Conservation (phyloP, 192 early-diverging fungal genomes). For the Gaertneriomyces semiglobifer region DNA sequence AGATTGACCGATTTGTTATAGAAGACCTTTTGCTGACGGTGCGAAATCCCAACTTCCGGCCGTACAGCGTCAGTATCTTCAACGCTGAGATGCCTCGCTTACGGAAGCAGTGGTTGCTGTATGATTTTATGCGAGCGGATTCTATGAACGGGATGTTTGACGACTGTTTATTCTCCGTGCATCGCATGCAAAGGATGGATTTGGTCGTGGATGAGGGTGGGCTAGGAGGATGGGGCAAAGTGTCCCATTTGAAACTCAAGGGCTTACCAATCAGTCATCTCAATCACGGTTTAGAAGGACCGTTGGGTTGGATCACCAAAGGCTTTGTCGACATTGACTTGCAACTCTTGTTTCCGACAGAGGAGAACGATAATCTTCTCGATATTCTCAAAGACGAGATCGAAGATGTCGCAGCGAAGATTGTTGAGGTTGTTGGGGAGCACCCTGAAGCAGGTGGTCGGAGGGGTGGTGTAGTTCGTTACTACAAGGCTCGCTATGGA, state of each 20-base stretch:
- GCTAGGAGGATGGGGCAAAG: slow-evolving; percentile 41
- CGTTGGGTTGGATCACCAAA: slow-evolving; percentile 90
- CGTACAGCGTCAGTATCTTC: slow-evolving; percentile 84
- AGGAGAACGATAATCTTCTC: slow-evolving; percentile 38
- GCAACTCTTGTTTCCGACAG: slow-evolving; percentile 51
- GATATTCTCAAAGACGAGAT: slow-evolving; percentile 39
- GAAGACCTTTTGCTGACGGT: slow-evolving; percentile 87
- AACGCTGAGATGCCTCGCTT: slow-evolving; percentile 76
- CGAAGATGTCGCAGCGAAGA: slow-evolving; percentile 40
- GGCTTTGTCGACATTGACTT: slow-evolving; percentile 79
- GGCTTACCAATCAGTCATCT: slow-evolving; percentile 87
- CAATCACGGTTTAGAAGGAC: slow-evolving; percentile 78
- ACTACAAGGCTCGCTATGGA: slow-evolving; percentile 10
- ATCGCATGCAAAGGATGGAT: slow-evolving; percentile 73
- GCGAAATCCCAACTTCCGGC: slow-evolving; percentile 82
- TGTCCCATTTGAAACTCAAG: slow-evolving; percentile 79
- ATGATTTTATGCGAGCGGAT: slow-evolving; percentile 84
- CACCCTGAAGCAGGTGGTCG: slow-evolving; percentile 26
- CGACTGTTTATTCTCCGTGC: slow-evolving; percentile 90
- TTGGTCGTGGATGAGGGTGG: slow-evolving; percentile 12
- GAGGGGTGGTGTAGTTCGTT: slow-evolving; percentile 12
- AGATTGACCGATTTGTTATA: slow-evolving; percentile 72
- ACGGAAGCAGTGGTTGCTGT: slow-evolving; percentile 88
- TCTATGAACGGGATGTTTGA: slow-evolving; percentile 90
- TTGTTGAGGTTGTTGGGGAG: slow-evolving; percentile 38